phyloP scores from a whole-genome alignment of 495 filamentous ascomycete genomes.

The Acidiella bohemica region DNA sequence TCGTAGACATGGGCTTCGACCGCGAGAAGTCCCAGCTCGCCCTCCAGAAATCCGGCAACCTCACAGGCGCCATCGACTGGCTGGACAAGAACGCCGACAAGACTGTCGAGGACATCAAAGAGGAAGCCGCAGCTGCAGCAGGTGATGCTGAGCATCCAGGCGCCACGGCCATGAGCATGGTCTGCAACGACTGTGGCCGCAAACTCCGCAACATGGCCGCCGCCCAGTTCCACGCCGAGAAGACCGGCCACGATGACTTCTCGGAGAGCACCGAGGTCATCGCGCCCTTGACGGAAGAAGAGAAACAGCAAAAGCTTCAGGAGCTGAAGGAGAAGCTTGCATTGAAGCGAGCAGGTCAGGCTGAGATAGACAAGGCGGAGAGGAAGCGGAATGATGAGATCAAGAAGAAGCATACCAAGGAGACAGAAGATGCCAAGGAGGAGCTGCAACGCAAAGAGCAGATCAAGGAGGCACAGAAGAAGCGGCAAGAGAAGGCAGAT shows the following conservation, averaged over 20 bases:
- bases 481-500: constrained; percentile 72
- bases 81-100: constrained; percentile 80
- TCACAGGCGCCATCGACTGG: constrained; percentile 70
- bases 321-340: constrained; percentile 60
- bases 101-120: constrained; percentile 61
- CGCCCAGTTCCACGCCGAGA: constrained; percentile 76
- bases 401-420: constrained; percentile 43
- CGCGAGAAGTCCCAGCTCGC: constrained; percentile 66
- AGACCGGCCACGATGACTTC: constrained; percentile 71
- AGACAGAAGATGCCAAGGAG: constrained; percentile 30
- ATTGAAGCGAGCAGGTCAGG: constrained; percentile 57
- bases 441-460: constrained; percentile 75
- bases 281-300: constrained; percentile 77
- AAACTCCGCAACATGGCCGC: constrained; percentile 67
- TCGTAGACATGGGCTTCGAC: constrained; percentile 94
- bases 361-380: constrained; percentile 64
- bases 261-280: constrained; percentile 85
- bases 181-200: constrained; percentile 89
- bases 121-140: constrained; percentile 40
- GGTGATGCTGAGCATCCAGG: constrained; percentile 41
- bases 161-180: constrained; percentile 47
- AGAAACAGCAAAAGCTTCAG: constrained; percentile 66
- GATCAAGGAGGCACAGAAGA: constrained; percentile 73
- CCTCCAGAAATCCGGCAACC: constrained; percentile 57
- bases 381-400: constrained; percentile 91